Base-by-base conservation (phyloP, 805 yeast genomes). In the Lipomyces mesembrius region DNA sequence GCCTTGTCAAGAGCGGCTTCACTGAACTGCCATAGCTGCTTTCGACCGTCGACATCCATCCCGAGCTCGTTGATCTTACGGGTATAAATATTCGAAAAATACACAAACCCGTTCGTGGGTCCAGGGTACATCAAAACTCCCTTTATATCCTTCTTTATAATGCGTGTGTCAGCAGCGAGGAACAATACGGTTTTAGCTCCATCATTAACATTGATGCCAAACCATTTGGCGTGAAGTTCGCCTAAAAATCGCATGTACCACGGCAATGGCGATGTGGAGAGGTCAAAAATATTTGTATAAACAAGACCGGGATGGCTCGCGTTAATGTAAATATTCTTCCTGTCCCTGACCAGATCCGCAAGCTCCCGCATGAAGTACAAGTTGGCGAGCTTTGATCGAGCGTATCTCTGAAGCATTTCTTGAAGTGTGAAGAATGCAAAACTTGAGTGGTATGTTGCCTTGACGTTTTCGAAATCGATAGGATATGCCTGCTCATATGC, bases 301-400 rank as follows among this genome's bases (percentile, higher is more conserved):
- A 66, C 64, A 14, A 64, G 61, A 37, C 72, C 72, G 14, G 72
- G 72, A 37, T 69, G 71, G 56, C 61, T 46, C 17, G 70, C 70
- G 46, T 69, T 69, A 22, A 69, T 68, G 59, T 69, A 66, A 20
- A 69, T 53, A 51, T 69, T 69, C 39, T 25, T 14, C 22, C 17
- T 12, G 12, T 59, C 64, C 25, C 29, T 59, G 29, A 64, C 51
- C 14, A 57, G 63, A 12, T 57, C 60, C 9, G 66, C 25, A 5
- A 69, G 64, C 46, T 58, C 66, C 3, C 51, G 61, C 52, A 57
- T 51, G 37, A 69, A 65, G 51, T 63, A 67, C 17, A 68, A 22
- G 37, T 69, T 69, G n/a, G 66, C 55, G 27, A 69, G 66, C 56
- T 69, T 69, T 3, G 72, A 69, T 12, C 67, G 71, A 12, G 67